Percentiles rank a stretch among this genome's conserved stretches.
Conservation (phyloP, 257 asterid genomes). For the Solanum virginianum region DNA sequence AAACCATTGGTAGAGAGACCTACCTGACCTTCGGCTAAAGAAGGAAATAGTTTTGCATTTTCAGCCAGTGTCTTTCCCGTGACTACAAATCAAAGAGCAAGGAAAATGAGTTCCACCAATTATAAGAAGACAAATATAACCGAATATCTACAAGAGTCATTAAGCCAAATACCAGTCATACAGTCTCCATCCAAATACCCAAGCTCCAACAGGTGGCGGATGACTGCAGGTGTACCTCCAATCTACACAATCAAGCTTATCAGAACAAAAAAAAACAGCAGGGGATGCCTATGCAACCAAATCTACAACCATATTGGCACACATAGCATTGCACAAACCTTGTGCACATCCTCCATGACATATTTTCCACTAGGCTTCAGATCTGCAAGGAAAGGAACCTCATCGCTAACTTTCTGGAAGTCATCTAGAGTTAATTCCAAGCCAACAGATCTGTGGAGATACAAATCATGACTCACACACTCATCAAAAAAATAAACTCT, state of each 20-base stretch:
- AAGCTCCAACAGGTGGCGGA: slow-evolving; percentile 62
- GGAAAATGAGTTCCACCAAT: not conserved
- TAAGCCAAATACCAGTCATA: slow-evolving; percentile 43
- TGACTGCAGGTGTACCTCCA: slow-evolving; percentile 95
- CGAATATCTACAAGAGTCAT: not conserved
- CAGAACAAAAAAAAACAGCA: not conserved
- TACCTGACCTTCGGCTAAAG: slow-evolving; percentile 84
- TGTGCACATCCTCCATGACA: slow-evolving; percentile 97
- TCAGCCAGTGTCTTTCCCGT: slow-evolving; percentile 93
- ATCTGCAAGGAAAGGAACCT: slow-evolving; percentile 94
- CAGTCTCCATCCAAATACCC: slow-evolving; percentile 81
- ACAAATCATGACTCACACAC: slow-evolving; percentile 21
- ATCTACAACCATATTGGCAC: not conserved
- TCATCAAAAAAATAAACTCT: not conserved
- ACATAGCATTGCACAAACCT: slow-evolving; percentile 29
- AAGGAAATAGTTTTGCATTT: slow-evolving; percentile 74
- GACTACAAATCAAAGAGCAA: slow-evolving; percentile 25
- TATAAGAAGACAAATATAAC: not conserved
- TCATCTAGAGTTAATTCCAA: slow-evolving; percentile 74
- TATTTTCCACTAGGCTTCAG: slow-evolving; percentile 98
- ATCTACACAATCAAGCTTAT: slow-evolving; percentile 29
- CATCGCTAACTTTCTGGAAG: slow-evolving; percentile 92
- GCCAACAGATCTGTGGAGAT: slow-evolving; percentile 81
- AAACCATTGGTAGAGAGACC: not conserved
- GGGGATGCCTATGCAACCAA: not conserved